Percentiles rank a stretch among this genome's conserved stretches.
phyloP scores from a whole-genome alignment of 2,329 filamentous ascomycete species.

The Penicillium hesseltinei region DNA sequence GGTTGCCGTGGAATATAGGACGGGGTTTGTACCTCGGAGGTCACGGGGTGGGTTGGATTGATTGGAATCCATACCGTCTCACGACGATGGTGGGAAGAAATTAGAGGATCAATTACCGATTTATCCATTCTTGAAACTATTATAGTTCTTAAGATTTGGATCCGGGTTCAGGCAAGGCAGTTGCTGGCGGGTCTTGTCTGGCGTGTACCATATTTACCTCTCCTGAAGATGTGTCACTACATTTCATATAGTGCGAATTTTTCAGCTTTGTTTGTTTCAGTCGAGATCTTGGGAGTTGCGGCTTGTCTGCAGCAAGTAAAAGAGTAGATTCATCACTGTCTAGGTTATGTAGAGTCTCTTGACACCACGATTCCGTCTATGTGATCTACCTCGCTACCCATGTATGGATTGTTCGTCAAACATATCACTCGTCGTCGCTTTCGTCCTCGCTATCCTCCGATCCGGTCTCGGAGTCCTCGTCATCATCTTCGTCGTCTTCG shows the following conservation, averaged over 20 bases:
- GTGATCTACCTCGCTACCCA: slow-evolving; percentile 13
- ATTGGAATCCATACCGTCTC: background rate
- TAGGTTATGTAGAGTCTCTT: slow-evolving; percentile 1
- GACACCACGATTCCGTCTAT: slow-evolving; percentile 7
- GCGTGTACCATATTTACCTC: slow-evolving; percentile 25
- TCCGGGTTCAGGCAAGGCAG: slow-evolving; percentile 3
- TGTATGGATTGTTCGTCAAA: slow-evolving; percentile 11
- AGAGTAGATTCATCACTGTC: slow-evolving; percentile 5
- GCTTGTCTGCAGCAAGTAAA: background rate
- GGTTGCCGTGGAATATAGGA: background rate
- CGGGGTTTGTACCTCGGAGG: background rate
- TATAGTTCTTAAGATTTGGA: background rate
- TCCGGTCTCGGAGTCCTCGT: slow-evolving; percentile 44
- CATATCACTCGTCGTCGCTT: slow-evolving; percentile 35
- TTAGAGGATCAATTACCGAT: background rate
- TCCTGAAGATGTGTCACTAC: slow-evolving; percentile 14
- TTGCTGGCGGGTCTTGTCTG: slow-evolving; percentile 12
- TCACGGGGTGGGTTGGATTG: background rate
- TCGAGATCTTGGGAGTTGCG: background rate
- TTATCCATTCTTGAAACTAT: background rate
- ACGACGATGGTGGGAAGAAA: background rate
- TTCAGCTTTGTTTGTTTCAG: slow-evolving; percentile 5
- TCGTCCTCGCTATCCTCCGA: slow-evolving; percentile 50
- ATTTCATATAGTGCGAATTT: slow-evolving; percentile 10
- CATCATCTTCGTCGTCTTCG: slow-evolving; percentile 52